Percentiles rank a stretch among this genome's conserved stretches.
Conservation (phyloP, 495 filamentous ascomycete species). For the Cudoniella acicularis region DNA sequence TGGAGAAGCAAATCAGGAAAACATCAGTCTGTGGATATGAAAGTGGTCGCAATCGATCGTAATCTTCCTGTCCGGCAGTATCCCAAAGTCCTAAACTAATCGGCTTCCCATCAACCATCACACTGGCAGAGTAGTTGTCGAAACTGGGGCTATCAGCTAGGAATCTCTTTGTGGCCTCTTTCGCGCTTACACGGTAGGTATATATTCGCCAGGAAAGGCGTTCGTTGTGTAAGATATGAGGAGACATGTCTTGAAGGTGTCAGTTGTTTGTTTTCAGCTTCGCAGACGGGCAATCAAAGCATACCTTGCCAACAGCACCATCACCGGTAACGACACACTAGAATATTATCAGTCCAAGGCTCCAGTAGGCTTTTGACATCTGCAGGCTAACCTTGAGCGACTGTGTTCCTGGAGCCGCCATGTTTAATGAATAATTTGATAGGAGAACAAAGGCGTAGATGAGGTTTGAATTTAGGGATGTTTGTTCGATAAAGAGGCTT, state of each 20-base stretch:
- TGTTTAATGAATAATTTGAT: constrained; percentile 20
- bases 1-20: constrained; percentile 97
- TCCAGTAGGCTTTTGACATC: constrained; percentile 8
- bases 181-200: constrained; percentile 90
- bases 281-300: background rate
- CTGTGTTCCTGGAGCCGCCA: constrained; percentile 51
- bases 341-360: background rate
- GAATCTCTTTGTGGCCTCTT: background rate
- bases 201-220: constrained; percentile 98
- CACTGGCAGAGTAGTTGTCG: constrained; percentile 97
- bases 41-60: constrained; percentile 90
- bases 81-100: constrained; percentile 98
- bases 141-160: constrained; percentile 57
- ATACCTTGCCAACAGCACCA: constrained; percentile 89
- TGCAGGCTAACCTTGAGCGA: constrained; percentile 48
- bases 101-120: constrained; percentile 96
- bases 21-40: constrained; percentile 98
- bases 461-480: constrained; percentile 13
- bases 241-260: constrained; percentile 78
- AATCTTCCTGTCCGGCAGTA: constrained; percentile 89
- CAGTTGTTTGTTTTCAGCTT: constrained; percentile 11
- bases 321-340: constrained; percentile 94
- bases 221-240: constrained; percentile 99
- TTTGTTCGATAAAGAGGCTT: constrained; percentile 13
- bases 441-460: background rate